Conservation (phyloP, 805 yeast genomes). For the Saccharomycopsis lassenensis region DNA sequence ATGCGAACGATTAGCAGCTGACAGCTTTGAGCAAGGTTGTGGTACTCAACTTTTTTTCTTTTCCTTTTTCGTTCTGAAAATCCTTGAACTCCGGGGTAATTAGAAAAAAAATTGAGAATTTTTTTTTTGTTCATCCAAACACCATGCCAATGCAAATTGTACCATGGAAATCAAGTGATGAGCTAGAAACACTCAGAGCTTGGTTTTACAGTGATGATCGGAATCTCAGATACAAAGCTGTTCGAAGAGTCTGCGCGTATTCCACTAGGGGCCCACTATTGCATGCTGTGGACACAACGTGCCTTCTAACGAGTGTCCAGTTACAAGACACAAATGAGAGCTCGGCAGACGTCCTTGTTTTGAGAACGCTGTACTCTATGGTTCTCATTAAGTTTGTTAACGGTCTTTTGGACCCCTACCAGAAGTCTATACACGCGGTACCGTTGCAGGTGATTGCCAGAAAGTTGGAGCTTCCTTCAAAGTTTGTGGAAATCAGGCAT, state of each 20-base stretch:
- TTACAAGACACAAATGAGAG: slow-evolving; percentile 29
- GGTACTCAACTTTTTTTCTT: no score
- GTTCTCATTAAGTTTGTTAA: slow-evolving; percentile 79
- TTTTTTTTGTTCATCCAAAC: no score
- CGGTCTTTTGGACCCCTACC: slow-evolving; percentile 80
- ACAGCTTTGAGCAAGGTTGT: no score
- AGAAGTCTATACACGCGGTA: slow-evolving; percentile 65
- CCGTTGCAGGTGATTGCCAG: slow-evolving; percentile 70
- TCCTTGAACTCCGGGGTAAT: no score
- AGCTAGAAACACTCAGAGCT: slow-evolving; percentile 33
- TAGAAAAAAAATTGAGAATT: no score
- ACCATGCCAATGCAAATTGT: no score
- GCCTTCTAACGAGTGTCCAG: slow-evolving; percentile 41
- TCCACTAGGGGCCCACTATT: slow-evolving; percentile 54
- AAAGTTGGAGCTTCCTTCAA: slow-evolving; percentile 56
- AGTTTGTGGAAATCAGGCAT: slow-evolving; percentile 85
- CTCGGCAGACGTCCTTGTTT: slow-evolving; percentile 24
- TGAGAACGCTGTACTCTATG: slow-evolving; percentile 56
- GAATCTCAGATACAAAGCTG: slow-evolving; percentile 31
- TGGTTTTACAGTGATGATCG: slow-evolving; percentile 40
- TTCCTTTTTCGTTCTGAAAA: no score
- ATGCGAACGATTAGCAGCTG: no score
- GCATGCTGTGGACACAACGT: slow-evolving; percentile 61
- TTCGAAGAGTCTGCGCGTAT: slow-evolving; percentile 42
- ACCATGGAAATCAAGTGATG: slow-evolving; percentile 31